Conservation (phyloP, 2,329 filamentous ascomycete species). For the Didymella keratinophila region DNA sequence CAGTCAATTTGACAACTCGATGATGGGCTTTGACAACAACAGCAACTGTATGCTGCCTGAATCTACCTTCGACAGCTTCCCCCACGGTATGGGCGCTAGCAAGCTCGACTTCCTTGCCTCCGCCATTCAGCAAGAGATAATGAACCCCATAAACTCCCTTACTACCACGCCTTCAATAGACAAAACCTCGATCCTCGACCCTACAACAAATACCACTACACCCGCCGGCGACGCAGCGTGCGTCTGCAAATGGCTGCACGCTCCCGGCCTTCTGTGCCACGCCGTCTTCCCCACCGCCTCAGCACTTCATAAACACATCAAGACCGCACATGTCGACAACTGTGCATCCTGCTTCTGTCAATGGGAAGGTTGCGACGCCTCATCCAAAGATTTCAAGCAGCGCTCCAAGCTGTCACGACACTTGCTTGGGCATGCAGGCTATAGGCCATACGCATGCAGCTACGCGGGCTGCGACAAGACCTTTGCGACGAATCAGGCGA, state of each 20-base stretch:
- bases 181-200: constrained; percentile 11
- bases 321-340: constrained; percentile 46
- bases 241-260: constrained; percentile 47
- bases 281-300: constrained; percentile 39
- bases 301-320: constrained; percentile 48
- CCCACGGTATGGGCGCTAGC: constrained; percentile 21
- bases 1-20: constrained; percentile 25
- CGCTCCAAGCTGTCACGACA: constrained; percentile 51
- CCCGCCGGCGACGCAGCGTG: constrained; percentile 25
- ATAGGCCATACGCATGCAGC: constrained; percentile 49
- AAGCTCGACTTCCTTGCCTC: constrained; percentile 43
- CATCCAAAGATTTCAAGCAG: constrained; percentile 50
- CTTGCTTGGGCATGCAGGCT: constrained; percentile 48
- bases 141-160: constrained; percentile 26
- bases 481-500: constrained; percentile 52
- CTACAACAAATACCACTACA: constrained; percentile 10
- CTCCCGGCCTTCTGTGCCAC: constrained; percentile 37
- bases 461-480: constrained; percentile 48
- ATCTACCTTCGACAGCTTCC: constrained; percentile 32
- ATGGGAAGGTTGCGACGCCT: constrained; percentile 48
- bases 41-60: constrained; percentile 42
- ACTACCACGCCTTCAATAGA: constrained; percentile 20
- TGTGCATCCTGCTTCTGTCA: constrained; percentile 47
- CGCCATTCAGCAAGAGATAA: constrained; percentile 38
- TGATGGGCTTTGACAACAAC: constrained; percentile 33